Evolutionary conservation across 75 land plant species (phyloP), one percentile per base, ranked within the genome.

Genomic region (Azolla pinnata): DNA sequence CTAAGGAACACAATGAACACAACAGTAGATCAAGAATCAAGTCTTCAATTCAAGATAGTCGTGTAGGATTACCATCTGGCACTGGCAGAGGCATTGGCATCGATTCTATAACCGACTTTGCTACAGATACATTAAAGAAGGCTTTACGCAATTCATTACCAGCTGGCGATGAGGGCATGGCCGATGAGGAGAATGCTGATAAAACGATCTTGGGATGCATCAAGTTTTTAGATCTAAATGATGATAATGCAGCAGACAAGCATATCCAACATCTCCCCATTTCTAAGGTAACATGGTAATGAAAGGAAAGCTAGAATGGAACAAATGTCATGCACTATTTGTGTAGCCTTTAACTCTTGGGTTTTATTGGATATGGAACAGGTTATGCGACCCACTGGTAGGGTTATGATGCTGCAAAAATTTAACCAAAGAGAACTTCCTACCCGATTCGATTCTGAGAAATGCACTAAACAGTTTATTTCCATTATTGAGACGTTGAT

Each of bases 401-500:
- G 85, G 55, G 76, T 79, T 34, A 33, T 34, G 2, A 70, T 71
- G 31, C 62, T 63, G 47, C 62, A 52, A 56, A 79, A 75, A 56
- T 71, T 34, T 17, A 53, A 62, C 34, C 82, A 47, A 52, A 61
- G 80, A 40, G 64, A 44, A 19, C 57, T 75, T 33, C 38, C 34
- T 44, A 76, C 81, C 38, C 87, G 90, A 7, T 54, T 27, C 35
- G 99, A 95, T 71, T 71, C 84, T 31, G 70, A 69, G 30, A 62
- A 46, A 30, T 66, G 82, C 1, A 86, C 75, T 31, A 65, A 75
- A 33, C 33, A 34, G 57, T 75, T 95, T 21, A 79, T 89, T 48
- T 63, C 75, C 31, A 77, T 95, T 30, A 83, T 70, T 60, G 63
- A 79, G 57, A 76, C 83, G 5, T 53, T 95, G 19, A 77, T 86